Percentiles rank a stretch among this genome's conserved stretches.
Conservation (phyloP, 345 rosid species). For the Populus davidiana region DNA sequence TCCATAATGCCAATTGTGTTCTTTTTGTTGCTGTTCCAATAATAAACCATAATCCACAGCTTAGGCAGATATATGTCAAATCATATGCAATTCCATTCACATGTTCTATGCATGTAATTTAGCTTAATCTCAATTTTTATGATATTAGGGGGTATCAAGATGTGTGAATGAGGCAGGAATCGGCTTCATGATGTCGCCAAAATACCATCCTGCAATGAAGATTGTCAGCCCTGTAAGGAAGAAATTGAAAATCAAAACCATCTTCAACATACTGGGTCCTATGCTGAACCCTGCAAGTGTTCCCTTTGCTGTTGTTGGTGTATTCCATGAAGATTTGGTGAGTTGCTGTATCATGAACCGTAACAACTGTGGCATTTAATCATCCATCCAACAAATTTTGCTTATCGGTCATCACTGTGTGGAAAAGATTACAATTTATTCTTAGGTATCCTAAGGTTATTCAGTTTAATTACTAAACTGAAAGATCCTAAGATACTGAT, state of each 20-base stretch:
- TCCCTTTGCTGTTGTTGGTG: constrained; percentile 89
- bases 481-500: not conserved
- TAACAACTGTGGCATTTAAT: not conserved
- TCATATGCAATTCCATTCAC: not conserved
- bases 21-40: not conserved
- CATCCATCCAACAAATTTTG: not conserved
- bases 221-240: constrained; percentile 79
- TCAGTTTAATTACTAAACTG: not conserved
- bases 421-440: not conserved
- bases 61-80: not conserved
- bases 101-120: not conserved
- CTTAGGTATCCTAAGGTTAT: not conserved
- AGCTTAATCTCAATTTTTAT: constrained; percentile 5
- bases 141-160: constrained; percentile 51
- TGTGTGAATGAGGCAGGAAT: constrained; percentile 87
- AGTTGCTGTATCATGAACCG: constrained; percentile 8
- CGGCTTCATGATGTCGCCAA: constrained; percentile 89
- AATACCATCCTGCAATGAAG: constrained; percentile 92
- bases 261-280: constrained; percentile 87
- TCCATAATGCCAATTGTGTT: not conserved
- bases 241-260: constrained; percentile 75
- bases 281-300: constrained; percentile 88
- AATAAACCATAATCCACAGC: not conserved
- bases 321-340: constrained; percentile 72
- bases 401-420: not conserved